A percentile compares a stretch with the other conserved stretches of the same genome.
These are phyloP conservation scores for Kluyveromyces nonfermentans DNA, from an alignment of 805 yeast species.

Conservation along the genomic window DNA sequence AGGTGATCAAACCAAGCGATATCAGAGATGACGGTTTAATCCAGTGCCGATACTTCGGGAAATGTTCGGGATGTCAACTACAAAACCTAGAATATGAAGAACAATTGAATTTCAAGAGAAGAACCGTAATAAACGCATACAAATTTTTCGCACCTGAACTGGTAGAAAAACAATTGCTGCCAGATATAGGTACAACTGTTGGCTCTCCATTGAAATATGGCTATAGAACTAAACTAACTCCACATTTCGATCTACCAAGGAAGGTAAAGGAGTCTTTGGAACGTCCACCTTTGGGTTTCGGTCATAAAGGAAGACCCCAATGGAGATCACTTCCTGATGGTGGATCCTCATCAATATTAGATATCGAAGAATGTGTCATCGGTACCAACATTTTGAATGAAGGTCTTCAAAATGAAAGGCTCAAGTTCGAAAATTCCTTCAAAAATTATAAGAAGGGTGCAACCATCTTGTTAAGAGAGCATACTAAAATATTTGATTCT, in stretches of 20 bases:
- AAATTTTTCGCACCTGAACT: conserved; percentile 60
- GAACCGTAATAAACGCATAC: conserved; percentile 76
- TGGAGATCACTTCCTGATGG: conserved; percentile 51
- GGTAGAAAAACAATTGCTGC: conserved; percentile 36
- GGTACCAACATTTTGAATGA: conserved; percentile 73
- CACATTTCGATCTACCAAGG: conserved; percentile 82
- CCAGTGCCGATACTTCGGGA: conserved; percentile 72
- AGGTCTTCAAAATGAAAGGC: conserved; percentile 66
- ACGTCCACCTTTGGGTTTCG: conserved; percentile 80
- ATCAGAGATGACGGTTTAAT: conserved; percentile 49
- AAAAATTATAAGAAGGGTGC: conserved; percentile 63
- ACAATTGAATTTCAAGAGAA: conserved; percentile 63
- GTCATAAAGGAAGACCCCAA: conserved; percentile 67
- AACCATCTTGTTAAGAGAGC: conserved; percentile 76
- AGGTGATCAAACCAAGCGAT: conserved; percentile 36
- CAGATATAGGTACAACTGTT: conserved; percentile 53
- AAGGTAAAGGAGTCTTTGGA: conserved; percentile 30
- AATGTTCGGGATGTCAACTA: conserved; percentile 92
- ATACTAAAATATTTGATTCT: conserved; percentile 37
- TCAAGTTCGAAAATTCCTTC: conserved; percentile 38
- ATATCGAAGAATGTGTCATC: conserved; percentile 88
- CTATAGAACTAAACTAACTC: conserved; percentile 90
- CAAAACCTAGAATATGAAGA: conserved; percentile 66
- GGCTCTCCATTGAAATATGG: conserved; percentile 67
- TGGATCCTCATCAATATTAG: conserved; percentile 60